Base-by-base conservation (phyloP, 805 yeast genomes). In the Saturnispora hagleri region DNA sequence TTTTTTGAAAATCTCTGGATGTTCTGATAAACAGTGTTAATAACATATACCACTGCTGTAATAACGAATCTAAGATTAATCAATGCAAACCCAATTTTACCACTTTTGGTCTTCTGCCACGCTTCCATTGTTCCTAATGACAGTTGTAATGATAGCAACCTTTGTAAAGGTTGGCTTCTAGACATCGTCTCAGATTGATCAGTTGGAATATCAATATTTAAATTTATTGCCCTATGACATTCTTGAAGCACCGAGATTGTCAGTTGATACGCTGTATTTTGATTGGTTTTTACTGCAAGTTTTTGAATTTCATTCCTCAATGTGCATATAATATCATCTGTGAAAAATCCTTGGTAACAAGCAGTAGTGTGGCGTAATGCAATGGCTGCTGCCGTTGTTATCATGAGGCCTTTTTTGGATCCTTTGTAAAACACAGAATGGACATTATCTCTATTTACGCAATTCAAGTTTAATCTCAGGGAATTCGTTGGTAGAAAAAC, bases 101-200 rank as follows among this genome's bases (percentile, higher is more conserved):
- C 65, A 64, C 73, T 58, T 71, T 68, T 68, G 57, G 60, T 69
- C 61, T 62, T 67, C 52, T 51, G 64, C 76, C 65, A 73, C 46
- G 67, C 66, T 45, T 61, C 59, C 24, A 67, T 56, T 20, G 73
- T 76, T 1, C 93, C 91, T 40, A 88, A 62, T 0, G 81, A 70
- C 52, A 84, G 71, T 60, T 88, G 95, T 49, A 88, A 69, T 15
- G 88, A 78, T 35, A 88, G 67, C 46, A 89, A 68, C 50, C 84
- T 75, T 60, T 87, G 96, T 49, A 86, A 71, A 1, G 93, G 89
- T 12, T 91, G 91, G 59, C 82, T 82, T 18, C 83, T 82, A 40
- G 88, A 68, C 54, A 87, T 70, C 60, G 83, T 82, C 60, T 88
- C 96, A 2, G 85, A 81, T 47, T 82, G 85, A 51, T 87, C 96